Base-by-base conservation (phyloP, 306 rosid species). In the Inga oerstediana region DNA sequence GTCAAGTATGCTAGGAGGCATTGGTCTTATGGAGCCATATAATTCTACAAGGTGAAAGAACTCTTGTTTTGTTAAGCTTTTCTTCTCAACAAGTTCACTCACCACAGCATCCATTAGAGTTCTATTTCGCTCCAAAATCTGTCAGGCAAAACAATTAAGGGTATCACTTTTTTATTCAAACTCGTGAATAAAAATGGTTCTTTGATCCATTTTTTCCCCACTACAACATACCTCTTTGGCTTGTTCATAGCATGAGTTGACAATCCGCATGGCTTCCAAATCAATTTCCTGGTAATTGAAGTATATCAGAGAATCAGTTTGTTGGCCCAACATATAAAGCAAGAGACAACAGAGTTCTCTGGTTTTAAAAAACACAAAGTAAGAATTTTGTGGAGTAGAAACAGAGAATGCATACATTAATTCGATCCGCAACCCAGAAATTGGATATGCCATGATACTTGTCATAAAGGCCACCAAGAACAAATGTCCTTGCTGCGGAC, bases 381-480 rank as follows among this genome's bases (percentile, higher is more conserved):
- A 68, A 62, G 56, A 82, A 79, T 58, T 3, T 52, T 64, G 2
- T 35, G 5, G 81, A 84, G 8, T 73, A 41, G 75, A 76, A 22
- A 85, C 48, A 86, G 82, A 79, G 69, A 79, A 39, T 54, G 35
- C 80, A 39, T 93, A 96, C 99, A 84, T 96, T 91, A 71, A 96
- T 93, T 81, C 97, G 89, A 86, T 96, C 99, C 2, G 98, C 88
- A 41, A 91, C 91, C 94, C 94, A 93, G 88, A 93, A 96, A 83
- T 88, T 84, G 73, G 96, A 83, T 51, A 93, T 79, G 16, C 99
- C 99, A 34, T 92, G 88, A 88, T 93, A 77, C 76, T 91, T 96
- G 77, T 90, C 97, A 1, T 98, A 93, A 83, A 96, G 98, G 80
- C 99, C 98, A 73, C 98, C 97, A 81, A 96, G 90, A 88, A 93